Evolutionary conservation across 345 rosid genomes (phyloP).

Genomic region (Geranium brycei): DNA sequence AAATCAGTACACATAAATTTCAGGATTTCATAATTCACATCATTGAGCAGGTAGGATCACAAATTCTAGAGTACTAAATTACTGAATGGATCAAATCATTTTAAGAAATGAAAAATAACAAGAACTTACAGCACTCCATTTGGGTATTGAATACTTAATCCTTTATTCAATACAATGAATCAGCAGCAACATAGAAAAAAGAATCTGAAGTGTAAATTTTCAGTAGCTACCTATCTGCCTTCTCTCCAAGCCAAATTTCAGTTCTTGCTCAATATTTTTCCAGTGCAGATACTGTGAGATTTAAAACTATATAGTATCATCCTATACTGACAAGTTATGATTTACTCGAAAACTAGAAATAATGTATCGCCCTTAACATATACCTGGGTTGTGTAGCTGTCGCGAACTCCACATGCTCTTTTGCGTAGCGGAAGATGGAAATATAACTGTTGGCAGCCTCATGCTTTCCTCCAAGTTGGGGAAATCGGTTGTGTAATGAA

Average conservation of each 20-base stretch:
- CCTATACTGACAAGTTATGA: not conserved
- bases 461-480: constrained; percentile 77
- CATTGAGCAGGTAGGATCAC: no score
- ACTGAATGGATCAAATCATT: no score
- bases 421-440: constrained; percentile 38
- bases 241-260: not conserved
- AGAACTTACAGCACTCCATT: no score
- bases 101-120: no score
- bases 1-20: no score
- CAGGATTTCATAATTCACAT: no score
- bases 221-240: not conserved
- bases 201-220: not conserved
- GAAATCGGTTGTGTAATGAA: constrained; percentile 78
- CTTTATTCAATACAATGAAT: constrained; percentile 5
- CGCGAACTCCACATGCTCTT: constrained; percentile 78
- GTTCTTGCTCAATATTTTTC: not conserved
- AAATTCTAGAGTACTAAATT: no score
- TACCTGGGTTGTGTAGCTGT: constrained; percentile 41
- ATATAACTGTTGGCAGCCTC: constrained; percentile 75
- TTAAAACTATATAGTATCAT: not conserved
- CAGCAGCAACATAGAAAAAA: not conserved
- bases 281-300: not conserved
- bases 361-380: constrained; percentile 10
- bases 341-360: constrained; percentile 1
- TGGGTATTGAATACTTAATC: not conserved